Percentiles rank a stretch among this genome's conserved stretches.
These are phyloP conservation scores for Westerdykella ornata DNA, from an alignment of 2,329 filamentous ascomycete species.

Conservation along the genomic window DNA sequence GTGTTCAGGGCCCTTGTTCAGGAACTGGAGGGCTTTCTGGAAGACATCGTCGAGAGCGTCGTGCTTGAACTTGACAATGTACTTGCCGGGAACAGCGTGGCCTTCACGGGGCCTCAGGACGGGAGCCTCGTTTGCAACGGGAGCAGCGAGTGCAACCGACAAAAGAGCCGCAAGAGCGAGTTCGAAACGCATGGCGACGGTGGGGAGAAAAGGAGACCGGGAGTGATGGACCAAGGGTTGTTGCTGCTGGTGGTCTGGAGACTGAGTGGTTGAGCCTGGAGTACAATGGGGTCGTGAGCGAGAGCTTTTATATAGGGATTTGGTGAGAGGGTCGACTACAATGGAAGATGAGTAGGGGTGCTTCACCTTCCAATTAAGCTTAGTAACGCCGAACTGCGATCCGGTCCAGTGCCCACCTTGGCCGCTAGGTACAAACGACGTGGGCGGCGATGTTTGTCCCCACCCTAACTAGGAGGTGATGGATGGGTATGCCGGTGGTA, in stretches of 20 bases:
- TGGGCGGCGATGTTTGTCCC: conserved; percentile 20
- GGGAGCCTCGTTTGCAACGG: conserved; percentile 38
- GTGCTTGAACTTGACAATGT: conserved; percentile 44
- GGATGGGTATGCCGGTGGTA: conserved; percentile 20
- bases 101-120: conserved; percentile 35
- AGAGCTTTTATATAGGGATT: conserved; percentile 27
- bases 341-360: conserved; percentile 10
- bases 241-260: conserved; percentile 16
- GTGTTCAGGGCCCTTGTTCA: conserved; percentile 26
- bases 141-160: conserved; percentile 33
- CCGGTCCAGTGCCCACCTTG: conserved; percentile 14
- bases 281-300: conserved; percentile 5
- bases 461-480: conserved; percentile 28
- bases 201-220: conserved; percentile 7
- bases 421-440: conserved; percentile 14
- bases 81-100: conserved; percentile 37
- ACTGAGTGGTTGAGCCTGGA: conserved; percentile 26
- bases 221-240: conserved; percentile 10
- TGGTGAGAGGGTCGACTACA: conserved; percentile 5
- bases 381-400: conserved; percentile 11
- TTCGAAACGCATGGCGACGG: conserved; percentile 36
- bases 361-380: conserved; percentile 29
- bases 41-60: conserved; percentile 25
- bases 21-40: conserved; percentile 20
- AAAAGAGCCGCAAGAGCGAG: conserved; percentile 36